Conservation (phyloP, 805 yeast genomes). For the Candida andamanensis region DNA sequence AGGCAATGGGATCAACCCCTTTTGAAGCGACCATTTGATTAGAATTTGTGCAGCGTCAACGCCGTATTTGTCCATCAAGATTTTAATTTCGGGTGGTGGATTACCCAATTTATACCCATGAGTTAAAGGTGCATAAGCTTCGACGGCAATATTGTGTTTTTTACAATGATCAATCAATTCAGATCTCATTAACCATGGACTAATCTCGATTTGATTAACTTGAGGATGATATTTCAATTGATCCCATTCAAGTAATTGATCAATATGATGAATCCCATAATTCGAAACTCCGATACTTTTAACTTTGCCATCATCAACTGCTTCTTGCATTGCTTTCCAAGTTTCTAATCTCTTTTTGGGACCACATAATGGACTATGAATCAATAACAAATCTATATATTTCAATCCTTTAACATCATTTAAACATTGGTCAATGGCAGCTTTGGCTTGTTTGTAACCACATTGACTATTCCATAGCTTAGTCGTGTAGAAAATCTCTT, state of each 20-base stretch:
- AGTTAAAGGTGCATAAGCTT: slow-evolving; percentile 37
- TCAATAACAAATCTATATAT: slow-evolving; percentile 69
- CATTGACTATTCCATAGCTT: slow-evolving; percentile 68
- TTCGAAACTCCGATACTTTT: slow-evolving; percentile 61
- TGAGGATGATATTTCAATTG: slow-evolving; percentile 41
- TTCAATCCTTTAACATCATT: slow-evolving; percentile 45
- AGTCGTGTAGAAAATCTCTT: slow-evolving; percentile 49
- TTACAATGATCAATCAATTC: slow-evolving; percentile 31
- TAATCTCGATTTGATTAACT: slow-evolving; percentile 46
- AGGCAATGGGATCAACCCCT: slow-evolving; percentile 39
- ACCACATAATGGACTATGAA: slow-evolving; percentile 52
- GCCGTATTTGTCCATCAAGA: slow-evolving; percentile 30
- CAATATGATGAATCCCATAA: slow-evolving; percentile 51
- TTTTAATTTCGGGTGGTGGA: slow-evolving; percentile 15
- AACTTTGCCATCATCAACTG: slow-evolving; percentile 45
- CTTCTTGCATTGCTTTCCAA: slow-evolving; percentile 54
- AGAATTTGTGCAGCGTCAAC: slow-evolving; percentile 43
- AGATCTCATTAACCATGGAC: slow-evolving; percentile 45
- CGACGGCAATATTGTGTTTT: slow-evolving; percentile 22
- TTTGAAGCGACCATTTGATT: slow-evolving; percentile 45
- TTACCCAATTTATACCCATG: slow-evolving; percentile 27
- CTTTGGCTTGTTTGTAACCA: slow-evolving; percentile 52
- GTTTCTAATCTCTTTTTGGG: slow-evolving; percentile 41
- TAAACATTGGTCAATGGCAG: slow-evolving; percentile 55
- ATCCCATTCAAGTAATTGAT: slow-evolving; percentile 46